Evolutionary conservation across 2,329 filamentous ascomycete species (phyloP), one percentile per base, ranked within the genome.

Genomic region (Helotiales sp.): DNA sequence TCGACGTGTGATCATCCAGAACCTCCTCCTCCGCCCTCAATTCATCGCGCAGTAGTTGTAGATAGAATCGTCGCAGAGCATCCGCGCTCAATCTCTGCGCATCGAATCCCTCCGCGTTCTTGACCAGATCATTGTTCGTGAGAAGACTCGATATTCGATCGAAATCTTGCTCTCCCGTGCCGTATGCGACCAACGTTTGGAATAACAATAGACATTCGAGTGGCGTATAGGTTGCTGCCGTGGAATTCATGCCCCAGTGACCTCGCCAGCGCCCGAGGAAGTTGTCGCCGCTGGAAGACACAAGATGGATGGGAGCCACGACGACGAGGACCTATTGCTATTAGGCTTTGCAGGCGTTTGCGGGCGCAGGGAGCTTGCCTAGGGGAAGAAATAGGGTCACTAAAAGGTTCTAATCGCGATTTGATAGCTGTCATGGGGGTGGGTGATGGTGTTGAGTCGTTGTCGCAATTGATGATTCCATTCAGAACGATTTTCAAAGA

Each of bases 131-230:
- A 78, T 96, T 93, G 75, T 85, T 88, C 79, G 86, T 90, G 70
- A 98, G 86, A 67, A 90, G 81, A 71, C 91, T 86, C 66, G 93
- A 93, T 70, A 96, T 92, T 73, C 84, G 85, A 75, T 82, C 81
- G 81, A 96, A 96, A 77, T 86, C 88, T 69, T 84, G 79, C 61
- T 87, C 82, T 72, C 88, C 86, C 71, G 89, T 82, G 76, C 91
- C 91, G 79, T 91, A 85, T 73, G 84, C 83, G 72, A 89, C 85
- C 71, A 96, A 85, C 69, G 90, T 90, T 80, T 95, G 92, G 82
- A 96, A 95, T 76, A 97, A 86, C 72, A 96, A 87, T 69, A 96
- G 86, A 77, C 90, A 91, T 85, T 97, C 93, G 83, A 96, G 91
- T 74, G 90, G 87, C 77, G 93, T 95, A 81, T 96, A 94, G 61